Base-by-base conservation (phyloP, 2,329 filamentous ascomycete genomes). In the Rutstroemia sp. region DNA sequence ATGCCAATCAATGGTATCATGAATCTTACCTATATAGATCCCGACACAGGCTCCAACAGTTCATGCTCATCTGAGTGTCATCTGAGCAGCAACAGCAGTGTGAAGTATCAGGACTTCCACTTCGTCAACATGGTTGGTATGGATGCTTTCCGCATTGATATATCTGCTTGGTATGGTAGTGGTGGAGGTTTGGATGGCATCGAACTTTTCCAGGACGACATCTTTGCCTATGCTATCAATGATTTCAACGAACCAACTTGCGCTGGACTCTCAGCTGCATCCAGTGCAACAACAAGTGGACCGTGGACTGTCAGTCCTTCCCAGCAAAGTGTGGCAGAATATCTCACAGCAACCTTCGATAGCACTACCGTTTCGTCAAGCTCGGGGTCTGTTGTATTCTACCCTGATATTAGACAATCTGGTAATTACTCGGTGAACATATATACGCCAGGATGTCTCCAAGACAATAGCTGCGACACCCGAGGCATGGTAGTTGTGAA, bases 391-490 rank as follows among this genome's bases (percentile, higher is more conserved):
- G 84, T 97, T 5, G 82, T 88, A 3, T 95, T 96, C 70, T 75
- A 79, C 53, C 94, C 95, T 1, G 86, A 95, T 68, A 87, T 99
- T 62, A 84, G 83, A 63, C 86, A 95, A 68, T 88, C 90, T 1
- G 95, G 94, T 50, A 92, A 95, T 67, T 99, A 99, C 71, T 87
- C 88, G 0, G 83, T 99, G 65, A 89, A 88, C 58, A 75, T 99
- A 58, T 99, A 92, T 72, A 99, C 94, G 0, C 94, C 94, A 16
- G 94, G 94, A 19, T 99, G 95, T 69, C 73, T 82, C 27, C 83
- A 89, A 63, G 92, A 96, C 68, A 79, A 78, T 52, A 87, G 86
- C 2, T 99, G 95, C 69, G 70, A 69, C 17, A 84, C 78, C 14
- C 85, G 94, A 66, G 94, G 92, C 16, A 81, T 84, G 65, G 86